These are phyloP conservation scores for Botrytis byssoidea DNA, from an alignment of 2,329 filamentous ascomycete genomes.

Conservation along the genomic window DNA sequence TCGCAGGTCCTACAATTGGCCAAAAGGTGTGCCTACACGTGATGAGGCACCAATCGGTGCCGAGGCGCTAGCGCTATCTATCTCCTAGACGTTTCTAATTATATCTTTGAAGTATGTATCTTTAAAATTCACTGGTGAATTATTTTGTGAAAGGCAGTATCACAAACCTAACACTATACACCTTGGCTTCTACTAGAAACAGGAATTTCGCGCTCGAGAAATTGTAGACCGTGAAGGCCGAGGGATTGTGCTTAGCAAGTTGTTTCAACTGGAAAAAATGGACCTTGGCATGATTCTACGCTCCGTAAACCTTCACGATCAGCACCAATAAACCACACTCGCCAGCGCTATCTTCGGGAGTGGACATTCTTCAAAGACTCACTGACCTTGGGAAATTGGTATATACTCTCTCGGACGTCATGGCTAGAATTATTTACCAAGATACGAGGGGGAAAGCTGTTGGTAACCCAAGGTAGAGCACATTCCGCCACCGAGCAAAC, in stretches of 20 bases:
- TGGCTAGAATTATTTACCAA: background rate
- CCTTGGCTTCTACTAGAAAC: background rate
- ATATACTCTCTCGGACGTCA: background rate
- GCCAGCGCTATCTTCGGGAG: background rate
- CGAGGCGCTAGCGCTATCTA: background rate
- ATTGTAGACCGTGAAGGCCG: background rate
- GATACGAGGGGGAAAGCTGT: background rate
- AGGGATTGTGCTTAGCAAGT: constrained; percentile 3
- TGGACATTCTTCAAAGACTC: background rate
- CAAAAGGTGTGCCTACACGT: background rate
- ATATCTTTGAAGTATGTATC: background rate
- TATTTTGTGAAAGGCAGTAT: background rate
- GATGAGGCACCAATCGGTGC: background rate
- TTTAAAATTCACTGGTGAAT: background rate
- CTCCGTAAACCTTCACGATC: background rate
- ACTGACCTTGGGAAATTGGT: background rate
- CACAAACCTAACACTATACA: background rate
- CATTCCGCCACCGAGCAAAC: background rate
- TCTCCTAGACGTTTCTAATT: background rate
- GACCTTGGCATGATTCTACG: background rate
- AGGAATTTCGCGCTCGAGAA: background rate
- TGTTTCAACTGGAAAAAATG: constrained; percentile 4
- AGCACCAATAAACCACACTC: background rate
- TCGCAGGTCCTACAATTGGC: background rate
- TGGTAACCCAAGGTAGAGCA: background rate